Evolutionary conservation across 2,329 filamentous ascomycete genomes (phyloP).

Genomic region (Ilyonectria destructans): DNA sequence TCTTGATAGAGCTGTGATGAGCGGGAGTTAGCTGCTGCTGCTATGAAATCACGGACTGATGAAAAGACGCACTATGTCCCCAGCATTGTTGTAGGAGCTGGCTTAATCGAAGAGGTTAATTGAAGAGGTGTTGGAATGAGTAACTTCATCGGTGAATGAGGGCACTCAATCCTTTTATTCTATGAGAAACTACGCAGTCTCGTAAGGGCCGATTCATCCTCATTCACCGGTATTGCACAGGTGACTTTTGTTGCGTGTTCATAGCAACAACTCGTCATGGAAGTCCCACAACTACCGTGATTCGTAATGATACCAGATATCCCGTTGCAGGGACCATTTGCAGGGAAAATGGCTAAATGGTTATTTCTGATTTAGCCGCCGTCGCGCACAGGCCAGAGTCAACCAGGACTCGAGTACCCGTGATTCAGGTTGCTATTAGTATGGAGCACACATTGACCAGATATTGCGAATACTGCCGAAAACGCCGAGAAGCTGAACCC

Average conservation of each 20-base stretch:
- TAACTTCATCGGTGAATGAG: background rate
- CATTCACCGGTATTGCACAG: conserved; percentile 1
- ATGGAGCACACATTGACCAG: background rate
- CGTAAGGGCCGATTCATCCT: conserved; percentile 10
- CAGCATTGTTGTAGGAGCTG: conserved; percentile 27
- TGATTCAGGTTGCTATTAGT: conserved; percentile 18
- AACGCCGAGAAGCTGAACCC: conserved; percentile 27
- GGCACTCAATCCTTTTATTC: conserved; percentile 15
- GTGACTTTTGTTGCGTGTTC: conserved; percentile 11
- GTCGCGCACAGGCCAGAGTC: conserved; percentile 9
- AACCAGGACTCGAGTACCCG: conserved; percentile 11
- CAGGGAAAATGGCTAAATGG: conserved; percentile 35
- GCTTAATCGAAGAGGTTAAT: background rate
- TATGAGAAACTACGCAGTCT: background rate
- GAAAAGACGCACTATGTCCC: conserved; percentile 27
- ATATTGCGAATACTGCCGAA: conserved; percentile 27
- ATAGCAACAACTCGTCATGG: conserved; percentile 10
- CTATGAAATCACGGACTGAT: background rate
- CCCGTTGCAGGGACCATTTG: conserved; percentile 19
- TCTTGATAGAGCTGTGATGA: conserved; percentile 51
- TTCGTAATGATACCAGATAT: conserved; percentile 3
- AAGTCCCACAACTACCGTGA: conserved; percentile 1
- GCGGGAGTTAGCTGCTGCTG: background rate
- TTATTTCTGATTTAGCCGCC: conserved; percentile 30
- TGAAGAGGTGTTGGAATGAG: conserved; percentile 4